Evolutionary conservation across 2,329 filamentous ascomycete genomes (phyloP).

Genomic region (Blumeriella jaapii): DNA sequence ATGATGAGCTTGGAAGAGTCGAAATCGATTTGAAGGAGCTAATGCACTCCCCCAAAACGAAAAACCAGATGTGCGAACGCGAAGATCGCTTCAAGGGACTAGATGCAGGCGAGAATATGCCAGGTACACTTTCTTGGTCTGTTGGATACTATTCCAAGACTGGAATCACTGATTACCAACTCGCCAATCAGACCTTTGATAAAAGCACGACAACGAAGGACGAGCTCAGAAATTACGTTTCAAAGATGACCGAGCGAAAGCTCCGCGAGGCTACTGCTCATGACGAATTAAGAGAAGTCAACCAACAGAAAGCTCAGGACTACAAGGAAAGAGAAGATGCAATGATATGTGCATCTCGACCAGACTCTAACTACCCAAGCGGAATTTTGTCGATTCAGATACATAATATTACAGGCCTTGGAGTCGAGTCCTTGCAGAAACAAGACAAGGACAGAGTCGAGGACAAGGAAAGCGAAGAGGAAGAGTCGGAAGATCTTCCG

Average conservation of each 20-base stretch:
- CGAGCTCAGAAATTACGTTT: constrained; percentile 47
- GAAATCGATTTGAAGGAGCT: constrained; percentile 55
- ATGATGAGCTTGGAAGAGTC: constrained; percentile 64
- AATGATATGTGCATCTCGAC: constrained; percentile 57
- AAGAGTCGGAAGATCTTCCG: constrained; percentile 51
- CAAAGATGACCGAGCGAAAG: constrained; percentile 44
- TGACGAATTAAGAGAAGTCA: constrained; percentile 45
- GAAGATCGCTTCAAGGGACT: constrained; percentile 55
- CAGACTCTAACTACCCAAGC: constrained; percentile 47
- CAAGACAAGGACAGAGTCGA: constrained; percentile 11
- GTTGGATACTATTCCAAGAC: constrained; percentile 63
- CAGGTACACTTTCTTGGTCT: constrained; percentile 56
- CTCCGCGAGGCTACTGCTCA: constrained; percentile 49
- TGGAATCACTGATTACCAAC: constrained; percentile 48
- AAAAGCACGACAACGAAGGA: constrained; percentile 45
- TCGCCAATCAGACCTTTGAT: constrained; percentile 49
- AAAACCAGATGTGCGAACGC: constrained; percentile 50
- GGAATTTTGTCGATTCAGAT: constrained; percentile 42
- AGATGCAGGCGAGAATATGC: constrained; percentile 55
- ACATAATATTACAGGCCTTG: constrained; percentile 23
- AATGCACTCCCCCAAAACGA: constrained; percentile 47
- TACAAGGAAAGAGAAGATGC: constrained; percentile 47
- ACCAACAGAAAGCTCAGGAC: constrained; percentile 58
- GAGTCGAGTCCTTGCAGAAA: constrained; percentile 18
- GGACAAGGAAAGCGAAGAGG: constrained; percentile 46